Conservation (phyloP, 1,284 basidiomycete genomes). For the Leccinum angustisporum region DNA sequence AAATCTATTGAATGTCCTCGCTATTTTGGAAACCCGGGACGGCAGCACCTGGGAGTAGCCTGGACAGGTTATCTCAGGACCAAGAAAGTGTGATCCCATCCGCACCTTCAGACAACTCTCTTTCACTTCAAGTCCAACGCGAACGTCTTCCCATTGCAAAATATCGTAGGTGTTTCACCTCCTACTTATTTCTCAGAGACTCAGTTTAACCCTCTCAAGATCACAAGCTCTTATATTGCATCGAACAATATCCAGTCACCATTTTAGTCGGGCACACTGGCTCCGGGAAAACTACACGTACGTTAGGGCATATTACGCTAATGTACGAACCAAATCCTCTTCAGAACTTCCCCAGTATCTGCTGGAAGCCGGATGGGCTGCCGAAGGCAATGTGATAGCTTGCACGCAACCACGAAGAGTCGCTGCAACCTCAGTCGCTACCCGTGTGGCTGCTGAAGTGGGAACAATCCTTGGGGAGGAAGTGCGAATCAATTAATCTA, state of each 20-base stretch:
- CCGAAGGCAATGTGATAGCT: conserved; percentile 75
- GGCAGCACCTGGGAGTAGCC: conserved; percentile 78
- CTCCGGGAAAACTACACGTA: conserved; percentile 96
- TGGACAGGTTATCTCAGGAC: conserved; percentile 80
- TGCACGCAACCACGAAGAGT: conserved; percentile 96
- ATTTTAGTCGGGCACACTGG: conserved; percentile 96
- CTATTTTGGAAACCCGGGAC: conserved; percentile 86
- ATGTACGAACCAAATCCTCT: conserved; percentile 5
- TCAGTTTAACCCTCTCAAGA: conserved; percentile 41
- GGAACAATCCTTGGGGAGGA: conserved; percentile 89
- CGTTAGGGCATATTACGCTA: conserved; percentile 32
- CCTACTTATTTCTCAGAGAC: not conserved
- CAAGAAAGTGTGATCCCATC: conserved; percentile 71
- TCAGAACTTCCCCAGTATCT: conserved; percentile 94
- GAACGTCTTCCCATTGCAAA: conserved; percentile 86
- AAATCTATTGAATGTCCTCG: conserved; percentile 32
- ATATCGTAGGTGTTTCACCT: conserved; percentile 58
- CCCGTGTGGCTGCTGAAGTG: conserved; percentile 87
- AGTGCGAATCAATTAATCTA: conserved; percentile 43
- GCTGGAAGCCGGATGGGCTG: conserved; percentile 86
- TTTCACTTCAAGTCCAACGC: conserved; percentile 73
- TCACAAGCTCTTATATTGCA: conserved; percentile 75
- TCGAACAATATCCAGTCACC: conserved; percentile 81
- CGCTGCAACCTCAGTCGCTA: conserved; percentile 92
- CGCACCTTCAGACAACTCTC: conserved; percentile 53